phyloP scores from a whole-genome alignment of 1,284 basidiomycete species.

The Phenoliferia sp. region DNA sequence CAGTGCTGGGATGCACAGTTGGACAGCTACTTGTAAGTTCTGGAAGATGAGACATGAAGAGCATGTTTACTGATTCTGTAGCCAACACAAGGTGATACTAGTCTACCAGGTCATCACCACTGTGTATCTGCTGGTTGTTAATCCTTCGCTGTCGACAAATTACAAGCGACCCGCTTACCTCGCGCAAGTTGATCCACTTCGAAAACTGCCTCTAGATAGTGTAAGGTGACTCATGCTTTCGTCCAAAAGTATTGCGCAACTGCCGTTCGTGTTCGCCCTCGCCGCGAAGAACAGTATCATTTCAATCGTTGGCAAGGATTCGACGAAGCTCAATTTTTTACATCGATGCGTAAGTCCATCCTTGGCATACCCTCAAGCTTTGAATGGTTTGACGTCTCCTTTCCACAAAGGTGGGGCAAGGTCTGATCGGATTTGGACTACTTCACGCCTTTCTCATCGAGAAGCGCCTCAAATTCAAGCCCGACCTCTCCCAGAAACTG shows the following conservation, averaged over 20 bases:
- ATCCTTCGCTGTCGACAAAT: background rate
- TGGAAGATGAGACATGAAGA: background rate
- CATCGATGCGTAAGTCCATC: conserved; percentile 41
- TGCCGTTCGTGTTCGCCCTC: conserved; percentile 43
- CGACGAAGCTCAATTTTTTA: conserved; percentile 47
- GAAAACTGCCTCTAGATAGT: too few relatives aligned
- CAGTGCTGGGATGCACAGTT: conserved; percentile 15
- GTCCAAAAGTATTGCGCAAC: conserved; percentile 33
- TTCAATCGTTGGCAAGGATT: conserved; percentile 43
- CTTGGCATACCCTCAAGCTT: background rate
- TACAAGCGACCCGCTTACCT: background rate
- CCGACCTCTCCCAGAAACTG: background rate
- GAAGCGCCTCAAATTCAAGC: background rate
- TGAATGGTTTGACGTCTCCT: background rate
- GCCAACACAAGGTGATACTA: background rate
- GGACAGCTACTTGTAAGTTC: conserved; percentile 23
- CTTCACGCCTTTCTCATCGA: background rate
- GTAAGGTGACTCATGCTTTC: too few relatives aligned
- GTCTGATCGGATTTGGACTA: background rate
- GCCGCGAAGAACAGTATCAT: conserved; percentile 46
- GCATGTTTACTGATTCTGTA: too few relatives aligned
- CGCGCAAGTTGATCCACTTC: background rate
- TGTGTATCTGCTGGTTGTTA: background rate
- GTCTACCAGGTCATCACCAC: background rate
- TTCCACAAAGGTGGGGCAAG: background rate